Percentiles rank a stretch among this genome's conserved stretches.
phyloP scores from a whole-genome alignment of 1,284 basidiomycete species.

The Papiliotrema flavescens region DNA sequence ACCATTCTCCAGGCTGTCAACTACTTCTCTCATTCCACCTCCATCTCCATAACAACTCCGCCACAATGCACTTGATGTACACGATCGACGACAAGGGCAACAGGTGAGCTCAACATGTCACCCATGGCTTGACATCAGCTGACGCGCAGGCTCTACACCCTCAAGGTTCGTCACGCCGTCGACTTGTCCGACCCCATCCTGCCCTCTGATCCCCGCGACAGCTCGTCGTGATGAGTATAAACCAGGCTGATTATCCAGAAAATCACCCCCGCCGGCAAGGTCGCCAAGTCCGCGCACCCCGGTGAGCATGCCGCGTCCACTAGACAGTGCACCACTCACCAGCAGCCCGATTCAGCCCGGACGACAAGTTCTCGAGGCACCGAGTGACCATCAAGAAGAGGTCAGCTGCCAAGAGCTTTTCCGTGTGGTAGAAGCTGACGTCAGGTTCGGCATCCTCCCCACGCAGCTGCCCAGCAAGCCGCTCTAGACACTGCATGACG shows the following conservation, averaged over 20 bases:
- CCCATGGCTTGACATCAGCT: not conserved
- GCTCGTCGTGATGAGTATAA: too few species aligned
- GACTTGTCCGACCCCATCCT: not conserved
- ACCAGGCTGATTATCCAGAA: slow-evolving; percentile 60
- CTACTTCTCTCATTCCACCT: not conserved
- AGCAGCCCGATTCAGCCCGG: slow-evolving; percentile 90
- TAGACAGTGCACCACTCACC: not conserved
- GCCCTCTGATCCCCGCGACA: not conserved
- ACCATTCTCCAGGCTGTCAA: too few species aligned
- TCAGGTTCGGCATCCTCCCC: slow-evolving; percentile 68
- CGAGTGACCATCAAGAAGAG: slow-evolving; percentile 93
- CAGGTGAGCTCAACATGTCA: slow-evolving; percentile 30
- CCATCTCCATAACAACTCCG: not conserved
- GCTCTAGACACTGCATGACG: slow-evolving; percentile 54
- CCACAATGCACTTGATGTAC: slow-evolving; percentile 89
- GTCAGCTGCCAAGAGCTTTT: slow-evolving; percentile 45
- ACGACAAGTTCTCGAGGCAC: slow-evolving; percentile 96
- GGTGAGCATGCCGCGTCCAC: slow-evolving; percentile 55
- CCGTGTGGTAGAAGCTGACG: slow-evolving; percentile 1
- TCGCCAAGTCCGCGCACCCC: slow-evolving; percentile 91
- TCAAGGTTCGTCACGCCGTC: slow-evolving; percentile 62
- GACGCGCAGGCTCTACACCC: slow-evolving; percentile 71
- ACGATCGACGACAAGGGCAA: slow-evolving; percentile 74
- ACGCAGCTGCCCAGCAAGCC: slow-evolving; percentile 88
- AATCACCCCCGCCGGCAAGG: slow-evolving; percentile 69